Conservation (phyloP, 2,329 filamentous ascomycete species). For the Bimuria novae-zelandiae region DNA sequence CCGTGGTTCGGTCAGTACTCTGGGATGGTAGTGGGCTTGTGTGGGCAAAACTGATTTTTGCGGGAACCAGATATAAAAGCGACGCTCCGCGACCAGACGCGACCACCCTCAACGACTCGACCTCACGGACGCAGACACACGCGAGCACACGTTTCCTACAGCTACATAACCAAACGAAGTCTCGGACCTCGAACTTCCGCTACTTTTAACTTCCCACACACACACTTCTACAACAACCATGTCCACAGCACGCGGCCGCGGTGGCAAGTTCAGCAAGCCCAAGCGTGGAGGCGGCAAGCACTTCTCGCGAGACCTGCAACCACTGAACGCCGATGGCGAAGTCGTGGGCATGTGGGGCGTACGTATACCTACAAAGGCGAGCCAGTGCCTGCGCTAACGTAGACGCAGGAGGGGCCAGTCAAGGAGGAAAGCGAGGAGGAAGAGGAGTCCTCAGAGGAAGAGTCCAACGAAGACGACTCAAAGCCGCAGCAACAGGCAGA, state of each 20-base stretch:
- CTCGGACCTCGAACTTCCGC: background rate
- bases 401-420: constrained; percentile 45
- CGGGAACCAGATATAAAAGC: background rate
- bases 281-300: constrained; percentile 94
- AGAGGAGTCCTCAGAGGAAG: constrained; percentile 52
- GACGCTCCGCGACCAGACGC: background rate
- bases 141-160: background rate
- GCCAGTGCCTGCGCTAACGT: constrained; percentile 21
- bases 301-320: constrained; percentile 89
- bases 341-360: constrained; percentile 86
- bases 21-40: background rate
- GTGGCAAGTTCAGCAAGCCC: constrained; percentile 93
- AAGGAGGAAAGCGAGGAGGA: constrained; percentile 51
- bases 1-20: constrained; percentile 1
- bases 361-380: constrained; percentile 38
- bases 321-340: constrained; percentile 86
- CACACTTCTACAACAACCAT: constrained; percentile 40
- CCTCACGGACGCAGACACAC: background rate
- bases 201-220: background rate
- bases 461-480: constrained; percentile 48
- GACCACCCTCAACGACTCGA: background rate
- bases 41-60: background rate
- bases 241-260: constrained; percentile 70
- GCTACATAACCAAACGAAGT: background rate
- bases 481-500: constrained; percentile 59